Evolutionary conservation across 176 grass and related monocot genomes (phyloP), one percentile per base, ranked within the genome.

Genomic region (Oryza officinalis): DNA sequence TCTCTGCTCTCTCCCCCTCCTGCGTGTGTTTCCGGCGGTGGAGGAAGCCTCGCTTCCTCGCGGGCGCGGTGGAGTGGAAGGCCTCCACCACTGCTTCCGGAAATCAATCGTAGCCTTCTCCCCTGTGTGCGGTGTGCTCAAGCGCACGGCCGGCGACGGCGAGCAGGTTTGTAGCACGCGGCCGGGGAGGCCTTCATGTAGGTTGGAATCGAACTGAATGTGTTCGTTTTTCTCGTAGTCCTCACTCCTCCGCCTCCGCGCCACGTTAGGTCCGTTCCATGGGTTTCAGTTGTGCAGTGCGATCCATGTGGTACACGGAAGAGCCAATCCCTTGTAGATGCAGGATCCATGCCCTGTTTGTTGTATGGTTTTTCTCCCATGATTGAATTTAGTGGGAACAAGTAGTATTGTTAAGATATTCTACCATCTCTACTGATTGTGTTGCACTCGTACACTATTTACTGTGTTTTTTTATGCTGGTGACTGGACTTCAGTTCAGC

Each of bases 331-430:
- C 63, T 23, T 26, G n/a, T 71, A 61, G 79, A 22, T 73, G 69
- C 68, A 63, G 25, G 33, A 69, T 82, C 52, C 69, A 17, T 78
- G 13, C 41, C 52, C 52, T 77, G 20, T 40, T 60, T 26, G 74
- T 6, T 12, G n/a, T 63, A 3, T 52, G 52, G 9, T 20, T 25
- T 72, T 40, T 22, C 40, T 73, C 37, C 22, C 68, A 72, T 63
- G 37, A 32, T 72, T 46, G 9, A 82, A 25, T 82, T 82, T 40
- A 64, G 80, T 46, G 72, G 61, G 27, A 8, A 28, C 52, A 23
- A 73, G 59, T 82, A 23, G 6, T 12, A 11, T 63, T 18, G 37
- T 44, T 73, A 27, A 64, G 69, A 46, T 32, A 82, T 82, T 82
- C 25, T n/a, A 27, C 17, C 26, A 43, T 46, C 22, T 61, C 4